Base-by-base conservation (phyloP, 1,284 basidiomycete genomes). In the Ceratobasidium sp. region DNA sequence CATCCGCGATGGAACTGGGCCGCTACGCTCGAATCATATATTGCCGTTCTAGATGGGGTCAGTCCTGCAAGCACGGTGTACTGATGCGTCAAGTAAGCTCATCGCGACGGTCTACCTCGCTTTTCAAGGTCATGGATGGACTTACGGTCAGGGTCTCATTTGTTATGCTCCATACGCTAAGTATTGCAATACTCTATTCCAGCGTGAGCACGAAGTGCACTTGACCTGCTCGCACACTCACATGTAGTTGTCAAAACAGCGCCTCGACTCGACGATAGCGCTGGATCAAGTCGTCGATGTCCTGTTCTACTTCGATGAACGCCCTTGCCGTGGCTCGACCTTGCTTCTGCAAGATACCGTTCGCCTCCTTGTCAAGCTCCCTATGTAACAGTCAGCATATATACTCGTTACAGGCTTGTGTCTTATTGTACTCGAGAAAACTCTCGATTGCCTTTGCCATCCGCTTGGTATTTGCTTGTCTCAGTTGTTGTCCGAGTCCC, bases 1-100 rank as follows among this genome's bases (percentile, higher is more conserved):
- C 71, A 73, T 12, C 18, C 40, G 40, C 69, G 69, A 39, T 46
- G 23, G 23, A 56, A 13, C 13, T 28, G 33, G 2, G 23, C 20
- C 13, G 71, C 40, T 2, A 51, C 42, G 12, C 13, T 49, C 1
- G 71, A 73, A 44, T 73, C 60, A 56, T 73, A 63, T 33, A 3
- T 40, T 20, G 71, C 71, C 5, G 2, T 5, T 28, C 28, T 49
- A 12, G n/a, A 39, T 2, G 56, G 33, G 15, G 18, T n/a, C 2
- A 73, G 49, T 6, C 12, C 44, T 33, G 20, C 20, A 15, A 73
- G 71, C 9, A 39, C 56, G 4, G 71, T 26, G 39, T 73, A 33
- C 71, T 73, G 18, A 18, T 10, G 2, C 3, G 10, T 18, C 9
- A 7, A 33, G 5, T 26, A 33, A 28, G 49, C n/a, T n/a, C 26